Evolutionary conservation across 331 rosid genomes (phyloP), one percentile per base, ranked within the genome.

Genomic region (Stylosanthes scabra): DNA sequence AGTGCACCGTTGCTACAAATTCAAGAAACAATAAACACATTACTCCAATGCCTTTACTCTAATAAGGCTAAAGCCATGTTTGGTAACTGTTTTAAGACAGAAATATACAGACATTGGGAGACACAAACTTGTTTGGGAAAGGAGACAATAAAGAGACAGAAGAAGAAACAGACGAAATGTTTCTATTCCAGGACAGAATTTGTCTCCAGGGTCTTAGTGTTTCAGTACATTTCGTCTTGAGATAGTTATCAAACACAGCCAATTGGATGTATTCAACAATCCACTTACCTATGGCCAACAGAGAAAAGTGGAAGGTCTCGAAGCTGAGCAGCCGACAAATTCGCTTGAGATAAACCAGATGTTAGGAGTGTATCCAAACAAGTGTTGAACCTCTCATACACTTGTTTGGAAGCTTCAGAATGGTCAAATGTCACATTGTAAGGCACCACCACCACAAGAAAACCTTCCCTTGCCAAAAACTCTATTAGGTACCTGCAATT

Each of bases 341-440:
- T 83, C 65, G 83, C 82, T 76, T 83, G 68, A n/a, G 97, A 91
- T 80, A 94, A 76, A 44, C 99, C 99, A 76, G 78, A 81, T 20
- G 86, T 71, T 10, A 83, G 83, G 64, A 94, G 59, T 62, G 87
- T 64, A 69, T 87, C 81, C 86, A 91, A 86, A 77, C 97, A 88
- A 66, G 85, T 58, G 27, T 91, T 78, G 80, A 94, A 91, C 74
- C 89, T 84, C 59, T 91, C 96, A 68, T 88, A 88, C 9, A 91
- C 97, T 83, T 91, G 96, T 16, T 81, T 83, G 47, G 97, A 60
- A 76, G 96, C 97, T 71, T 57, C 65, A 62, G 90, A 61, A 74
- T 94, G 99, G 79, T 91, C 91, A 83, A 94, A 94, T 8, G 97
- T 94, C 81, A 91, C 97, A 83, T 87, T 90, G 46, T 91, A 88